Evolutionary conservation across 179 eudicot genomes (phyloP), one percentile per base, ranked within the genome.

Genomic region (Corrigiola litoralis): DNA sequence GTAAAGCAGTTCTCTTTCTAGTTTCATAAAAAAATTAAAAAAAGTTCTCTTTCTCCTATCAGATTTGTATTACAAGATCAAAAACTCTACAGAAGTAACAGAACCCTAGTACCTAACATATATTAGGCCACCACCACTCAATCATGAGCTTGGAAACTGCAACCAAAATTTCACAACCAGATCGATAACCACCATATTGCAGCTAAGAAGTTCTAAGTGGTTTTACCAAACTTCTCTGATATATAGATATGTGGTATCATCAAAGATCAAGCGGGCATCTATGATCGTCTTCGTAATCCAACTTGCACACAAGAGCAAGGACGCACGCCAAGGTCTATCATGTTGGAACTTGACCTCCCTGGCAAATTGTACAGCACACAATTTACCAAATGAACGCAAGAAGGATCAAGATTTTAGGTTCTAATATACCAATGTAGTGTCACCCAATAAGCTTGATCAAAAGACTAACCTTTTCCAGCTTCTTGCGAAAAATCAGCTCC

Each of bases 261-360:
- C 5, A 36, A 27, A 51, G 21, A 16, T 41, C 11, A 65, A 37
- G 0, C 61, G 46, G 51, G 44, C 62, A 55, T 55, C 27, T 21
- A 40, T 13, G 41, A 24, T 65, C 44, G 24, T 23, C 27, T 24
- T 50, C 6, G 9, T 28, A 21, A 32, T 41, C 17, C 62, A 59
- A 28, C 54, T 65, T 23, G 33, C 50, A 68, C 11, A 41, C 50
- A 31, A 48, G 33, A 53, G 38, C 4, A 37, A 21, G 6, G 16
- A 17, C 11, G 28, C 25, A 41, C 23, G 36, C 4, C 38, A 9
- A 47, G 18, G 20, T 12, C 38, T 21, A 18, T 83, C 71, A 85
- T 60, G 84, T 83, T 20, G 90, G 82, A 77, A 83, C 84, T 45
- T 72, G 71, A 45, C 57, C 64, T 36, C 79, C 85, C 90, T 81